Conservation (phyloP, 208 protist species). For the Acanthamoeba divionensis region DNA sequence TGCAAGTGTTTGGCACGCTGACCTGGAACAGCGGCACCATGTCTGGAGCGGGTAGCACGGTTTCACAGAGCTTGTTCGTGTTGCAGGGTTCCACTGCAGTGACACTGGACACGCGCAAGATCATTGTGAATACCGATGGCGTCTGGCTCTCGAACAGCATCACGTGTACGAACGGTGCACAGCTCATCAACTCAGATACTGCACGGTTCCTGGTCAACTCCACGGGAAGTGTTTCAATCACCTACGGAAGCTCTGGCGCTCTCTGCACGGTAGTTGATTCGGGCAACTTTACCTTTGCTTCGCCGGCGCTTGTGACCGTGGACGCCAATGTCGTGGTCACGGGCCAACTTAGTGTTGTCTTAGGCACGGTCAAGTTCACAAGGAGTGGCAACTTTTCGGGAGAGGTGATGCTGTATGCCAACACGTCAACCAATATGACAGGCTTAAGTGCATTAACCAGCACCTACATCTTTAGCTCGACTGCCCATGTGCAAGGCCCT, state of each 20-base stretch:
- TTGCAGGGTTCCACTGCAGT: background rate
- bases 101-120: background rate
- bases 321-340: background rate
- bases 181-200: background rate
- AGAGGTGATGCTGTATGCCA: background rate
- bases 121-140: background rate
- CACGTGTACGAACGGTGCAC: background rate
- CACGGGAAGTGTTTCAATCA: background rate
- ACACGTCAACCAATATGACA: background rate
- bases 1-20: slow-evolving; percentile 18
- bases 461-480: background rate
- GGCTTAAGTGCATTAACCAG: background rate
- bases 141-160: slow-evolving; percentile 17
- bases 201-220: background rate
- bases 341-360: background rate
- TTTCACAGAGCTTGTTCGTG: slow-evolving; percentile 9
- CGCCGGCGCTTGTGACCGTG: background rate
- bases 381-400: slow-evolving; percentile 2
- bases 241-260: background rate
- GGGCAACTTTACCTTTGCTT: background rate
- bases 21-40: slow-evolving; percentile 33
- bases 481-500: background rate
- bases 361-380: background rate
- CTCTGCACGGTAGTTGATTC: background rate
- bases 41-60: slow-evolving; percentile 15